Evolutionary conservation across 2,329 filamentous ascomycete genomes (phyloP).

Genomic region (Colletotrichum tropicicola): DNA sequence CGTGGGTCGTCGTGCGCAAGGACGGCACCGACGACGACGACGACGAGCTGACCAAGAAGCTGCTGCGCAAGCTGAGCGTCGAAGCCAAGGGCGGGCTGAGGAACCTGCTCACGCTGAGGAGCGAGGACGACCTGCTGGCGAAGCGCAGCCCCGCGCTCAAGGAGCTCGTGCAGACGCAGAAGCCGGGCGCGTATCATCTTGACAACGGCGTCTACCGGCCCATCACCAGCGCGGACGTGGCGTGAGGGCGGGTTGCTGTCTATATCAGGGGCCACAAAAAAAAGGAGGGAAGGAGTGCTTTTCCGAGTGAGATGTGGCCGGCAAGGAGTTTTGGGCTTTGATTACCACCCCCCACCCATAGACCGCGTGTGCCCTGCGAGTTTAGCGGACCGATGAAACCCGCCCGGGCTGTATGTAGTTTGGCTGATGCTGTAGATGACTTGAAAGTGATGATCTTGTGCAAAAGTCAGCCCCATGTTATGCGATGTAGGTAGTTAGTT

Average conservation of each 20-base stretch:
- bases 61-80: constrained; percentile 32
- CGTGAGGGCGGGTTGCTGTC: not conserved
- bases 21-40: constrained; percentile 13
- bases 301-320: not conserved
- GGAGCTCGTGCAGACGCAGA: constrained; percentile 24
- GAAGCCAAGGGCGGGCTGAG: constrained; percentile 40
- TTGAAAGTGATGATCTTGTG: not conserved
- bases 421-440: not conserved
- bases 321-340: constrained; percentile 8
- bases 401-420: not conserved
- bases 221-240: constrained; percentile 31
- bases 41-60: constrained; percentile 18
- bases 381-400: not conserved
- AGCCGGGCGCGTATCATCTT: constrained; percentile 33
- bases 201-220: constrained; percentile 33
- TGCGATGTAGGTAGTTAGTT: too few relatives aligned
- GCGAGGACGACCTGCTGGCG: constrained; percentile 31
- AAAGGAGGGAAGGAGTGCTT: not conserved
- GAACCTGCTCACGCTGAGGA: constrained; percentile 34
- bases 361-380: not conserved
- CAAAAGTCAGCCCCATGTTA: not conserved
- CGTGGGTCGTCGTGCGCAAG: constrained; percentile 36
- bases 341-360: not conserved
- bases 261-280: too few relatives aligned
- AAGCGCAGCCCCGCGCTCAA: constrained; percentile 34